These are phyloP conservation scores for Pseudocercospora macadamiae DNA, from an alignment of 2,329 filamentous ascomycete species.

Conservation along the genomic window DNA sequence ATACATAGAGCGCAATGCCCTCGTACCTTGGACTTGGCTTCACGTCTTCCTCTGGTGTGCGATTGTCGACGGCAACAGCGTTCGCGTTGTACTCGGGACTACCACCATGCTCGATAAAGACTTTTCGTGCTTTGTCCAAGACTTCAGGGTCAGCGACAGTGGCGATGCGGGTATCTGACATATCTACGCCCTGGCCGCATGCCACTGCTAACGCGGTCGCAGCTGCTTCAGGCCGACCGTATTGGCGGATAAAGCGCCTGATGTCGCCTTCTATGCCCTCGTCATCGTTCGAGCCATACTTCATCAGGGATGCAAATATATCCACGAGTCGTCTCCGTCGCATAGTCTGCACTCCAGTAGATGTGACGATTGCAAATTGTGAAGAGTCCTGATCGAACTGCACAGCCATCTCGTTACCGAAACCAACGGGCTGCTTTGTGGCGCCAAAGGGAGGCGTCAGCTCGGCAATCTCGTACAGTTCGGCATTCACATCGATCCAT, in stretches of 20 bases:
- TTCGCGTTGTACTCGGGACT: constrained; percentile 84
- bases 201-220: constrained; percentile 91
- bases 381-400: constrained; percentile 83
- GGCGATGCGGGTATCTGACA: constrained; percentile 71
- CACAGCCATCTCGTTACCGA: constrained; percentile 94
- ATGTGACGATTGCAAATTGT: constrained; percentile 90
- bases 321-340: constrained; percentile 84
- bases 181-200: constrained; percentile 87
- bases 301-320: constrained; percentile 82
- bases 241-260: constrained; percentile 79
- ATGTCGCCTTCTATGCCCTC: constrained; percentile 82
- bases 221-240: constrained; percentile 85
- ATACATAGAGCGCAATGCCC: constrained; percentile 83
- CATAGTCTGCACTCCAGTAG: constrained; percentile 84
- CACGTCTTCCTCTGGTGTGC: constrained; percentile 71
- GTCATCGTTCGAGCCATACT: constrained; percentile 64
- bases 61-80: constrained; percentile 57
- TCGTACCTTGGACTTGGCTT: constrained; percentile 86
- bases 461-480: constrained; percentile 76
- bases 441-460: constrained; percentile 74
- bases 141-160: constrained; percentile 79
- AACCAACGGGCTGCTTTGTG: constrained; percentile 70
- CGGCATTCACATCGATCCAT: constrained; percentile 75
- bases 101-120: constrained; percentile 91
- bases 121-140: constrained; percentile 79